phyloP scores from a whole-genome alignment of 768 basidiomycete species.

The Clathrus columnatus region DNA sequence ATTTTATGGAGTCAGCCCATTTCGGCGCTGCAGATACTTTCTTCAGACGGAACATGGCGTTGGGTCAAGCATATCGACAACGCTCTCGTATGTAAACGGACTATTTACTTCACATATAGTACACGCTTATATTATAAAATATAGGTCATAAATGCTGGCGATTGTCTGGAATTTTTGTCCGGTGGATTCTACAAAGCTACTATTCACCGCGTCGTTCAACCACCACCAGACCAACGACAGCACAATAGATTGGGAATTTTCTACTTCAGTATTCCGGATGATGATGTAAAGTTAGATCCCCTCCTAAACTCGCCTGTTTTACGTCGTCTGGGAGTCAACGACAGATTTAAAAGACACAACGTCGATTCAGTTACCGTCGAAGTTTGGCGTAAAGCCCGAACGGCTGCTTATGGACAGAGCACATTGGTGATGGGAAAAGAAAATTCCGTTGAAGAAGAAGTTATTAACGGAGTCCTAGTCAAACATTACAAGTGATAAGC shows the following conservation, averaged over 20 bases:
- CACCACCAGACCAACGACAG: slow-evolving; percentile 43
- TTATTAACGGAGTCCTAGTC: slow-evolving; percentile 45
- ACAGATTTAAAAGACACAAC: slow-evolving; percentile 25
- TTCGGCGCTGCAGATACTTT: slow-evolving; percentile 47
- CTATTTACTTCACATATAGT: not conserved
- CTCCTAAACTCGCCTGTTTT: slow-evolving; percentile 40
- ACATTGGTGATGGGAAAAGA: slow-evolving; percentile 30
- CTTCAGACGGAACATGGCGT: slow-evolving; percentile 42
- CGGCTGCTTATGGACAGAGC: slow-evolving; percentile 41
- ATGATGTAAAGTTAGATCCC: slow-evolving; percentile 39
- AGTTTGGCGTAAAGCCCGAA: slow-evolving; percentile 43
- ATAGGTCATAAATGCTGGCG: slow-evolving; percentile 47
- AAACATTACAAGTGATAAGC: slow-evolving; percentile 44
- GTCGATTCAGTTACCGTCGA: slow-evolving; percentile 41
- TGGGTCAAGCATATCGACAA: slow-evolving; percentile 54
- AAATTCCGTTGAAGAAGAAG: slow-evolving; percentile 43
- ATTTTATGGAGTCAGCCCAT: slow-evolving; percentile 57
- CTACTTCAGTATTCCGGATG: slow-evolving; percentile 48
- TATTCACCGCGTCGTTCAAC: slow-evolving; percentile 53
- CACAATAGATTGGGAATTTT: slow-evolving; percentile 47
- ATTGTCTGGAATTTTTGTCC: slow-evolving; percentile 50
- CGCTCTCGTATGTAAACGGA: slow-evolving; percentile 33
- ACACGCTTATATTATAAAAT: not conserved
- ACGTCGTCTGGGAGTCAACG: slow-evolving; percentile 33
- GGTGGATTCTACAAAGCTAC: slow-evolving; percentile 54